Evolutionary conservation across 306 rosid species (phyloP).

Genomic region (Potentilla sterilis): DNA sequence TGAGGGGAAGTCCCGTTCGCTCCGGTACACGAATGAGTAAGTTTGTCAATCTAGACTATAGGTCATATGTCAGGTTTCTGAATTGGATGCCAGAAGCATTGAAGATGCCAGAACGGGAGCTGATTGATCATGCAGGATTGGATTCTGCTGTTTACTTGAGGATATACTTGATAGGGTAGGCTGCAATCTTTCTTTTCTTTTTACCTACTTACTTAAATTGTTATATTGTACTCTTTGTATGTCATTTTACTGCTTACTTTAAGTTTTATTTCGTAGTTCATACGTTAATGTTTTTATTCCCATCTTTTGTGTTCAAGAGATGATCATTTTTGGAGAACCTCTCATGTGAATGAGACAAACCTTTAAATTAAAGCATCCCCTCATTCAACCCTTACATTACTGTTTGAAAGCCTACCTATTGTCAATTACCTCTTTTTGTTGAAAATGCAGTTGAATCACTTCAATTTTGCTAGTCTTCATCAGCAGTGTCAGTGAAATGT

Average conservation of each 20-base stretch:
- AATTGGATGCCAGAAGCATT: conserved; percentile 98
- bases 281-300: no score
- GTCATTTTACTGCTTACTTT: background rate
- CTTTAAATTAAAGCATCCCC: no score
- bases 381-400: no score
- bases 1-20: conserved; percentile 67
- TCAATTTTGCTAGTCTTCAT: no score
- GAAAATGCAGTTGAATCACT: no score
- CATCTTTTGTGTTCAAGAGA: no score
- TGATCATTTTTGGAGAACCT: no score
- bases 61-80: conserved; percentile 65
- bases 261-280: no score
- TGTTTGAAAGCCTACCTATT: no score
- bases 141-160: conserved; percentile 94
- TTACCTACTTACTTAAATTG: background rate
- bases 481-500: background rate
- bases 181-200: background rate
- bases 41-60: conserved; percentile 84
- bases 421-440: no score
- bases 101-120: conserved; percentile 92
- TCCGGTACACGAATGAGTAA: conserved; percentile 69
- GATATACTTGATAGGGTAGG: conserved; percentile 90
- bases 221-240: background rate
- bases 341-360: background rate
- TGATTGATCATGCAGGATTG: conserved; percentile 92